phyloP scores from a whole-genome alignment of 176 grass and related monocot genomes.

The Zizania latifolia region DNA sequence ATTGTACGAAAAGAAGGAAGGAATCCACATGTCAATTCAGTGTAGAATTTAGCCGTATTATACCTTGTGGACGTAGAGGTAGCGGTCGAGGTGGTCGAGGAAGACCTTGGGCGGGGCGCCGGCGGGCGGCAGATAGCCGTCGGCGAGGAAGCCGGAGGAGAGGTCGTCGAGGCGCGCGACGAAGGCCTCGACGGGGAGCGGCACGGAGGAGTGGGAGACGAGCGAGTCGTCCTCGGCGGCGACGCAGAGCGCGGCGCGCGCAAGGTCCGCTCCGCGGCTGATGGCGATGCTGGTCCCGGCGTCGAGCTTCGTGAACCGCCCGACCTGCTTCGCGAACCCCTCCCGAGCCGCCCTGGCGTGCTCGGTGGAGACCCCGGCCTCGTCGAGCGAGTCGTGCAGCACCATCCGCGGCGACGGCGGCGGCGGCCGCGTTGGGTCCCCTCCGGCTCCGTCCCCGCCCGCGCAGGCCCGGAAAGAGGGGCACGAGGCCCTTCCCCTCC shows the following conservation, averaged over 20 bases:
- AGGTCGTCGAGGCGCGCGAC: conserved; percentile 67
- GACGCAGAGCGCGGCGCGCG: conserved; percentile 54
- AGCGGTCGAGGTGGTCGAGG: conserved; percentile 68
- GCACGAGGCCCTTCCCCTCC: background rate
- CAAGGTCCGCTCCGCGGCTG: conserved; percentile 62
- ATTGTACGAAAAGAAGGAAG: background rate
- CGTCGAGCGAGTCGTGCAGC: conserved; percentile 73
- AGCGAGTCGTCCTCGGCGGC: conserved; percentile 86
- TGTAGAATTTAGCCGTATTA: background rate
- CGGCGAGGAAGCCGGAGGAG: conserved; percentile 57
- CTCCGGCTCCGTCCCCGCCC: background rate
- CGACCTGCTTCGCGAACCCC: conserved; percentile 56
- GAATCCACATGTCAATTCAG: background rate
- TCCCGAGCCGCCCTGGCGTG: conserved; percentile 65
- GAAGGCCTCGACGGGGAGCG: conserved; percentile 74
- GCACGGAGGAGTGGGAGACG: conserved; percentile 76
- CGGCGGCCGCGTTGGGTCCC: background rate
- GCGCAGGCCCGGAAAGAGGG: background rate
- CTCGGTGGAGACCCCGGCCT: conserved; percentile 42
- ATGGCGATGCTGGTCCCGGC: conserved; percentile 61
- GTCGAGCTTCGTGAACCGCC: conserved; percentile 40
- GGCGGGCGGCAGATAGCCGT: conserved; percentile 50
- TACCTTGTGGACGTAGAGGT: conserved; percentile 67
- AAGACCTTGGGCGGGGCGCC: conserved; percentile 51
- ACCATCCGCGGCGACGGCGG: conserved; percentile 28